phyloP scores from a whole-genome alignment of 2,329 filamentous ascomycete genomes.

The Alternaria hordeiaustralica region DNA sequence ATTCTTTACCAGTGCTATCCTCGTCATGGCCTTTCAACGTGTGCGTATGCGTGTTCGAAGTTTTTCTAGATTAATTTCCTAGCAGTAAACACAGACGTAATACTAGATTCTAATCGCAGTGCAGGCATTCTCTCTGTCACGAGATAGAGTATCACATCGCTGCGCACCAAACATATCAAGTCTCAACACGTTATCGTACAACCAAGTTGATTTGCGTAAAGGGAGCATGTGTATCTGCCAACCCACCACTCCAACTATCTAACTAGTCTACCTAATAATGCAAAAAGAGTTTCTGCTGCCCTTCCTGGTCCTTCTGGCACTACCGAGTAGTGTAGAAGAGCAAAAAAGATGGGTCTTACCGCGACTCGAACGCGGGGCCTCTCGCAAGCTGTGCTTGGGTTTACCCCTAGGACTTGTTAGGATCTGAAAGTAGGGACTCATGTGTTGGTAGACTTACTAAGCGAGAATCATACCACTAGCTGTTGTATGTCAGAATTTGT shows the following conservation, averaged over 20 bases:
- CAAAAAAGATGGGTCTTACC: constrained; percentile 19
- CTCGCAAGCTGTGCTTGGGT: constrained; percentile 30
- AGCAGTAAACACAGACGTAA: neutral
- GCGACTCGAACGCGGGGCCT: constrained; percentile 44
- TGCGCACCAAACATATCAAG: neutral
- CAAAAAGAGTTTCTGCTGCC: neutral
- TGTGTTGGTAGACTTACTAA: constrained; percentile 49
- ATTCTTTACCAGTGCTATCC: neutral
- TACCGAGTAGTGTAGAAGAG: neutral
- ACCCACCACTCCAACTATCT: neutral
- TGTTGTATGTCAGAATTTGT: neutral
- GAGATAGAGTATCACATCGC: neutral
- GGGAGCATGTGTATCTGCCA: neutral
- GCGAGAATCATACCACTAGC: constrained; percentile 75
- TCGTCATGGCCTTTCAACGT: neutral
- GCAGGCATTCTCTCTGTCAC: neutral
- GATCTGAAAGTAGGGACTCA: accelerated
- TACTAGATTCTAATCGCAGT: neutral
- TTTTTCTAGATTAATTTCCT: neutral
- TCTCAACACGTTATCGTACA: neutral
- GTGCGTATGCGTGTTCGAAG: neutral
- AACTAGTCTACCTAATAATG: neutral
- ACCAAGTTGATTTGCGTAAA: neutral
- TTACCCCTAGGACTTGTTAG: constrained; percentile 50
- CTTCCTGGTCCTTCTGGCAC: accelerated